Base-by-base conservation (phyloP, 2,329 filamentous ascomycete species). In the Pseudopyricularia javanii region DNA sequence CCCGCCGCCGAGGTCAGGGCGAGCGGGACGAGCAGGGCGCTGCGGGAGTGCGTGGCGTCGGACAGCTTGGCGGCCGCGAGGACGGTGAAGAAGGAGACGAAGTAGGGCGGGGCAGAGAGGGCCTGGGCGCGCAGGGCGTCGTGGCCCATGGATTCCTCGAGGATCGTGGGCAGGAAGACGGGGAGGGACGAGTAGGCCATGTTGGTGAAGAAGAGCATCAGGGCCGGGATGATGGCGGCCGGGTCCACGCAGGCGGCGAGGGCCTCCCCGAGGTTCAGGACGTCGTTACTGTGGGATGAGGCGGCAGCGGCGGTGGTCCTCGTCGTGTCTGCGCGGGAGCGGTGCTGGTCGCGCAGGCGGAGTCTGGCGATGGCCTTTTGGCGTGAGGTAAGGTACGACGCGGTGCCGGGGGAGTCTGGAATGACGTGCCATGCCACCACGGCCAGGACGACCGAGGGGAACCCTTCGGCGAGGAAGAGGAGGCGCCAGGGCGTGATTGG, bases 151-250 rank as follows among this genome's bases (percentile, higher is more conserved):
- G 84, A 79, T 55, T 74, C 72, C 55, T 74, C 72, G 48, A 94
- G 76, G 56, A 94, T 88, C 24, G 86, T 89, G 34, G 89, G 89
- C 3, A 95, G 76, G 64, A 95, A 95, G 49, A 93, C 87, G 3
- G 90, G 90, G 64, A 95, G 82, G 22, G 86, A 91, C 62, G 83
- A 83, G 71, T 95, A 95, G 12, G 89, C 86, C 64, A 94, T 85
- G 67, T 95, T 95, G 62, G 86, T 83, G 66, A 85, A 81, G 72
- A 94, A 90, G 73, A 94, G 88, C 79, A 95, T 94, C 59, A 80
- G 68, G 1, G 88, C 85, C 4, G 86, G 86, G 43, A 91, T 73
- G 70, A 88, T 91, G 54, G 79, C 79, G 58, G 82, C 83, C 0
- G 85, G 83, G 66, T 89, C 85, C 47, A 63, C 59, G 30, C 88